Evolutionary conservation across 2,329 filamentous ascomycete species (phyloP).

Genomic region (Fragosphaeria purpurea): DNA sequence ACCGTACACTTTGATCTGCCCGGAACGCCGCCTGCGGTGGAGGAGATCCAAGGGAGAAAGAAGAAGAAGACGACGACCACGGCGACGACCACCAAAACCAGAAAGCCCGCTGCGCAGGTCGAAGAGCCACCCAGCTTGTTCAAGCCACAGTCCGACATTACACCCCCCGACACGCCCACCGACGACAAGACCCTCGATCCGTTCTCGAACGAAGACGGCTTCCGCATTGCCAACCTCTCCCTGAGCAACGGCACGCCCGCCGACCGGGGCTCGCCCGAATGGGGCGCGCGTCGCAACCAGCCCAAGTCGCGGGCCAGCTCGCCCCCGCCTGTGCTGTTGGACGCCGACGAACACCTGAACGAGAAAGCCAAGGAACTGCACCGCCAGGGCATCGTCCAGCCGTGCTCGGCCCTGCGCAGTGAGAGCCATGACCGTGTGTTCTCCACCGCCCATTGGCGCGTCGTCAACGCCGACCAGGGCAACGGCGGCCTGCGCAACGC

Average conservation of each 20-base stretch:
- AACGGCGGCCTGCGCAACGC: slow-evolving; percentile 90
- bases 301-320: slow-evolving; percentile 65
- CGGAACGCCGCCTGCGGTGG: slow-evolving; percentile 32
- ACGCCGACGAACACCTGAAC: slow-evolving; percentile 46
- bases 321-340: slow-evolving; percentile 65
- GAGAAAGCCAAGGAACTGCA: slow-evolving; percentile 48
- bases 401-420: slow-evolving; percentile 39
- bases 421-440: slow-evolving; percentile 61
- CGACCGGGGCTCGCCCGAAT: slow-evolving; percentile 66
- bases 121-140: slow-evolving; percentile 44
- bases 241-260: slow-evolving; percentile 45
- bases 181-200: slow-evolving; percentile 36
- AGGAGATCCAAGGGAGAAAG: slow-evolving; percentile 14
- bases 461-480: slow-evolving; percentile 79
- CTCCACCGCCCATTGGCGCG: slow-evolving; percentile 68
- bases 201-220: slow-evolving; percentile 49
- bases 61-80: slow-evolving; percentile 16
- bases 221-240: slow-evolving; percentile 42
- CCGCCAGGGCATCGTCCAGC: slow-evolving; percentile 48
- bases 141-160: slow-evolving; percentile 35
- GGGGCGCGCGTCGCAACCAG: slow-evolving; percentile 68
- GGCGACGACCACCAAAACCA: slow-evolving; percentile 7
- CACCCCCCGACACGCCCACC: slow-evolving; percentile 46
- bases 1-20: slow-evolving; percentile 78
- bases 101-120: neutral